Evolutionary conservation across 2,329 filamentous ascomycete genomes (phyloP).

Genomic region (Fusarium domesticum): DNA sequence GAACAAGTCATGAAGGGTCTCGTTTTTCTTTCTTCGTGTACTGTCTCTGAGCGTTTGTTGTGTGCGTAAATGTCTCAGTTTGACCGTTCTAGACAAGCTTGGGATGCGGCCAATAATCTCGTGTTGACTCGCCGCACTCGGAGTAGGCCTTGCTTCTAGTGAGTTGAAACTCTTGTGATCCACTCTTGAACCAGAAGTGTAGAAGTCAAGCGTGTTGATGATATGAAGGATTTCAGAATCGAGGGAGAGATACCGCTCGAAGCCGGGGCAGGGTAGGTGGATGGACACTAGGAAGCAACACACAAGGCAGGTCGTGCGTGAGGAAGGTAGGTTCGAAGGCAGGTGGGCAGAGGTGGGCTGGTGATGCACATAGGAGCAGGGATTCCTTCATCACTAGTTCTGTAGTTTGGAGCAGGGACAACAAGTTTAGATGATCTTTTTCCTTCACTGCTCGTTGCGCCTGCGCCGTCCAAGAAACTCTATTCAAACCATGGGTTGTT

Average conservation of each 20-base stretch:
- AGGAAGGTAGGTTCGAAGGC: not conserved
- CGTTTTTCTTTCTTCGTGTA: not conserved
- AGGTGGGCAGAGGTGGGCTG: not conserved
- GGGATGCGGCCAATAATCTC: not conserved
- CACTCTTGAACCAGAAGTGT: not conserved
- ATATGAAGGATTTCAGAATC: not conserved
- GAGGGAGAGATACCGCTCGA: not conserved
- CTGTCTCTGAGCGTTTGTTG: not conserved
- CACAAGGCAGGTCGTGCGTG: not conserved
- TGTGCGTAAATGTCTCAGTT: not conserved
- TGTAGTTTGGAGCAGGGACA: conserved; percentile 1
- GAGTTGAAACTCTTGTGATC: not conserved
- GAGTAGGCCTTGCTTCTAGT: not conserved
- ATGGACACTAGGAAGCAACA: not conserved
- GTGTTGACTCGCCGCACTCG: not conserved
- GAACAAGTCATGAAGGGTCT: not conserved
- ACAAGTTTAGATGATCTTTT: not conserved
- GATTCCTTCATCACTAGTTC: conserved; percentile 2
- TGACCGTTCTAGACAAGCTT: not conserved
- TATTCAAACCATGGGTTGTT: not conserved
- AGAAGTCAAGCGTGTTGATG: not conserved
- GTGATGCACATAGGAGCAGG: conserved; percentile 12
- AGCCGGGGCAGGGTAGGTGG: not conserved
- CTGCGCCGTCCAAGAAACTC: not conserved
- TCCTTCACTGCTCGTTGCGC: conserved; percentile 5